Conservation (phyloP, 495 filamentous ascomycete genomes). For the Penicillium pancosmium region DNA sequence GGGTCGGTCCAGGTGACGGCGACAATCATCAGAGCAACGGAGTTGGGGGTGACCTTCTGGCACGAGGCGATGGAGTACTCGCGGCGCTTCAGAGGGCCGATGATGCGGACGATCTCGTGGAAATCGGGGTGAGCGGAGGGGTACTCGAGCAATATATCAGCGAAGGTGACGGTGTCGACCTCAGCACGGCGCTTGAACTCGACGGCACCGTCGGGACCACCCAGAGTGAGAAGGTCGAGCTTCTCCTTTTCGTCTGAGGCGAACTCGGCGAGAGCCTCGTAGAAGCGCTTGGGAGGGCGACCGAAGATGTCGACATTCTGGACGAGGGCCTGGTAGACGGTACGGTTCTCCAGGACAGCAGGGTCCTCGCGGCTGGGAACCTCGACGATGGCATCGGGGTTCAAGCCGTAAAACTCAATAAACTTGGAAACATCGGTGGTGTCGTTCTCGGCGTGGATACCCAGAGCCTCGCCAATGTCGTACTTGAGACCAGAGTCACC, state of each 20-base stretch:
- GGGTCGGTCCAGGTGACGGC: conserved; percentile 95
- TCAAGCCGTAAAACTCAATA: conserved; percentile 84
- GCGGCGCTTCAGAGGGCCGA: conserved; percentile 89
- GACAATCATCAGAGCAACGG: conserved; percentile 93
- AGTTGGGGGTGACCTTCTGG: conserved; percentile 85
- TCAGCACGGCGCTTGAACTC: conserved; percentile 96
- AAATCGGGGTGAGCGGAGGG: conserved; percentile 85
- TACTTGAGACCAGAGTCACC: conserved; percentile 88
- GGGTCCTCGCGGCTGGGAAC: conserved; percentile 85
- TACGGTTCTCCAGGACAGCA: conserved; percentile 79
- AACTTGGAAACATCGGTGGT: conserved; percentile 75
- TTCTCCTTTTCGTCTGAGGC: conserved; percentile 81
- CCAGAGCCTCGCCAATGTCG: conserved; percentile 97
- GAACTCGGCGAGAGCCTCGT: conserved; percentile 87
- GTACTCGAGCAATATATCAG: conserved; percentile 86
- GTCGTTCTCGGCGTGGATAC: conserved; percentile 94
- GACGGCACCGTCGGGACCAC: conserved; percentile 78
- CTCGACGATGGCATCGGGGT: conserved; percentile 82
- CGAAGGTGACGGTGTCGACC: conserved; percentile 90
- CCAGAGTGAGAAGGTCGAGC: conserved; percentile 74
- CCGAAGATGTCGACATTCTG: conserved; percentile 98
- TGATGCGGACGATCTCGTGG: conserved; percentile 87
- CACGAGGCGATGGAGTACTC: conserved; percentile 98
- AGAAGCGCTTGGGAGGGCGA: conserved; percentile 95
- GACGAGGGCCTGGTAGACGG: conserved; percentile 86